These are phyloP conservation scores for Platanus orientalis DNA, from an alignment of 164 flowering plant species.

Conservation along the genomic window DNA sequence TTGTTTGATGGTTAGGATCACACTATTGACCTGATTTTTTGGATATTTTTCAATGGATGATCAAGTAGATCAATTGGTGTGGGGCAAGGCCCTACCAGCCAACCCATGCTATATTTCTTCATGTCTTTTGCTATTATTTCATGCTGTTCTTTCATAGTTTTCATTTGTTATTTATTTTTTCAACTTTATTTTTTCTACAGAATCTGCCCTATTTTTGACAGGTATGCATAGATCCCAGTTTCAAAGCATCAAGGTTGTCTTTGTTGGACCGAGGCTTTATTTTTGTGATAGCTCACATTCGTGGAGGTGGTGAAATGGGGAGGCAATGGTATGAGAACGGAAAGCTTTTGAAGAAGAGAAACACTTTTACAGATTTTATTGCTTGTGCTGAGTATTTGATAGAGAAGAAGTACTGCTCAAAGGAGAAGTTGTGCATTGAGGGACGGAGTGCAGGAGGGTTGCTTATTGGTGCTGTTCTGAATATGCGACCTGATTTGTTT, in stretches of 20 bases:
- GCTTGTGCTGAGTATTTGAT: constrained; percentile 74
- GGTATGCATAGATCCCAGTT: constrained; percentile 70
- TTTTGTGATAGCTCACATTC: constrained; percentile 83
- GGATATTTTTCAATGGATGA: too few relatives aligned
- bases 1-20: too few relatives aligned
- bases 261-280: constrained; percentile 83
- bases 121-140: not conserved
- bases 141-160: not conserved
- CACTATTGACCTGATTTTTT: too few relatives aligned
- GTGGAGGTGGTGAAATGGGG: constrained; percentile 99
- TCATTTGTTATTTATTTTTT: not conserved
- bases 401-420: constrained; percentile 61
- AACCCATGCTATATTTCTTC: too few relatives aligned
- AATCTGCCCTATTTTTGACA: constrained; percentile 23
- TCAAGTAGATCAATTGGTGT: too few relatives aligned
- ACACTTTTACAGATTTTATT: constrained; percentile 90
- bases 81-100: too few relatives aligned
- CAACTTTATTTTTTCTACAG: not conserved
- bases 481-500: constrained; percentile 94
- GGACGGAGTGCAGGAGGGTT: constrained; percentile 98
- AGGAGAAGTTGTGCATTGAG: constrained; percentile 73
- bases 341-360: constrained; percentile 75
- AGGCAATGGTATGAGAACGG: constrained; percentile 97
- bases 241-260: constrained; percentile 70
- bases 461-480: constrained; percentile 87